Evolutionary conservation across 108 stramenopile species (phyloP), one percentile per base, ranked within the genome.

Genomic region (Schizochytrium sp.): DNA sequence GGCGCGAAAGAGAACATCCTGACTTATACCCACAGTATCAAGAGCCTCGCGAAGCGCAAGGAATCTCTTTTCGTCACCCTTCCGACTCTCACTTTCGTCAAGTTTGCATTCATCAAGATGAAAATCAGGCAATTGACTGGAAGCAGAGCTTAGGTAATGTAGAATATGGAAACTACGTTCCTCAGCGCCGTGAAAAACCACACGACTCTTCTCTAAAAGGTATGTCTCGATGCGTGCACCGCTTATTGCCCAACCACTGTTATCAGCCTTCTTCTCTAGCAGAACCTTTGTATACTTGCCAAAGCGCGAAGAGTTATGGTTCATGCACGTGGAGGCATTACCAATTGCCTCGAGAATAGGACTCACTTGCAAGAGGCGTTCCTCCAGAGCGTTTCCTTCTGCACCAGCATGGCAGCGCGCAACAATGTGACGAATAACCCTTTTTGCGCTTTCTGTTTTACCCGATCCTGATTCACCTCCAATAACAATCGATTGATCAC

Each of bases 381-480:
- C 15, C 28, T 83, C 76, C 4, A 83, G 76, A 17, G 19, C 50
- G 28, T 42, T 83, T 47, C 50, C 50, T 55, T 49, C 28, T 38
- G 10, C 53, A 12, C 50, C 49, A 5, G 38, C 53, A 10, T 83
- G 76, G 53, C 76, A 83, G 10, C 76, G 47, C 5, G 47, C 76
- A 5, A 83, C 76, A 0, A 83, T 10, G 28, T 83, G 76, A 5
- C 76, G 76, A 83, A 83, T 83, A 38, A 83, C 76, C 5, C 76
- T 47, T 55, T 83, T 83, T 10, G 50, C 53, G 76, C 50, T 55
- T 53, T 83, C 91, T 41, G 91, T 91, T 87, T 91, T 91, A 47
- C 91, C 91, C 19, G 91, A 89, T 45, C 91, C 91, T 12, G 87
- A 87, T 42, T 91, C 91, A 56, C 91, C 91, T 12, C 72, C 56